Evolutionary conservation across 202 grass and related monocot genomes (phyloP).

Genomic region (Zizania palustris): DNA sequence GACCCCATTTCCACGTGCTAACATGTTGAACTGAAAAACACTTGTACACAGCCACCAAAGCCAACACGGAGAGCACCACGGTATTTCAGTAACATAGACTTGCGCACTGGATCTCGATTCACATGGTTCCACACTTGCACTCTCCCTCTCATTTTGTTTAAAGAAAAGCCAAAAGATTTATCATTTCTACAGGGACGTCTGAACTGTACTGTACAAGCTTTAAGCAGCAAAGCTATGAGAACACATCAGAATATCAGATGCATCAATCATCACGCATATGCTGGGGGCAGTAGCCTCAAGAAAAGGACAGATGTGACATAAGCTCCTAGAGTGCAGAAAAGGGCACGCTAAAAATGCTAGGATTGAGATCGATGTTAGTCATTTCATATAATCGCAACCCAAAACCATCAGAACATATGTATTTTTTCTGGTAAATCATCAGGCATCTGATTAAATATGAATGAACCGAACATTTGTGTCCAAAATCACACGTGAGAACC

Average conservation of each 20-base stretch:
- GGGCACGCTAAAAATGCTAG: no score
- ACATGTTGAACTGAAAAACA: background rate
- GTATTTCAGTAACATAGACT: background rate
- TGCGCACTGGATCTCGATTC: background rate
- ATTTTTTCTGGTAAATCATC: no score
- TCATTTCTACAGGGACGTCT: constrained; percentile 37
- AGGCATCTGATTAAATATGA: no score
- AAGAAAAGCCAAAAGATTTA: constrained; percentile 49
- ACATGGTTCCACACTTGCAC: constrained; percentile 15
- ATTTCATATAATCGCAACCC: no score
- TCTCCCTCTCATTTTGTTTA: constrained; percentile 36
- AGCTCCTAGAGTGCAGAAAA: no score
- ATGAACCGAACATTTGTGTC: no score
- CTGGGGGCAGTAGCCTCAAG: no score
- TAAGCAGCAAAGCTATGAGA: constrained; percentile 35
- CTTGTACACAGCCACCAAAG: constrained; percentile 7
- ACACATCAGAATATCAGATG: constrained; percentile 39
- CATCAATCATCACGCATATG: background rate
- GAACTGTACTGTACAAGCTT: constrained; percentile 15
- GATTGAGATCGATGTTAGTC: no score
- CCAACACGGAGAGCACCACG: background rate
- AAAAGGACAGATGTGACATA: no score
- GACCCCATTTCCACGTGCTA: background rate
- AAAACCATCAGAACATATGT: no score
- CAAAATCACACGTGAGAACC: background rate